These are phyloP conservation scores for Kokia cookei DNA, from an alignment of 441 rosid genomes.

Conservation along the genomic window DNA sequence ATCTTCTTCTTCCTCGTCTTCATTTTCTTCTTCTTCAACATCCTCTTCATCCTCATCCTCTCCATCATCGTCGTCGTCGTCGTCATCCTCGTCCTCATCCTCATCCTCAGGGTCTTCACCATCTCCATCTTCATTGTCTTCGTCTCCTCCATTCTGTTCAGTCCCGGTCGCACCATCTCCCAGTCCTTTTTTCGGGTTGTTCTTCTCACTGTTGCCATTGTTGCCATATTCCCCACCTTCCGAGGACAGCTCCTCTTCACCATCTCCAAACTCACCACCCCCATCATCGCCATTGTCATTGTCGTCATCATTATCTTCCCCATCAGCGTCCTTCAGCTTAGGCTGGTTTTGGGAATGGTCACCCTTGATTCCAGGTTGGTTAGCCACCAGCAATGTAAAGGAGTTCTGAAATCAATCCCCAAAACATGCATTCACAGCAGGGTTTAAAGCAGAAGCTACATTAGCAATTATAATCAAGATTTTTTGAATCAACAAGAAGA, in stretches of 20 bases:
- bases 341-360: slow-evolving; percentile 16
- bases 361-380: slow-evolving; percentile 22
- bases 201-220: slow-evolving; percentile 10
- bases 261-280: slow-evolving; percentile 38
- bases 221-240: slow-evolving; percentile 32
- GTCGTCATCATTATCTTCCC: slow-evolving; percentile 23
- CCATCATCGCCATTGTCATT: slow-evolving; percentile 30
- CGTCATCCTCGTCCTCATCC: slow-evolving; percentile 17
- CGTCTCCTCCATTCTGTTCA: slow-evolving; percentile 40
- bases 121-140: neutral
- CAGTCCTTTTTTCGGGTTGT: slow-evolving; percentile 31
- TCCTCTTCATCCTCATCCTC: slow-evolving; percentile 25
- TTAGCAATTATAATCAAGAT: neutral
- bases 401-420: slow-evolving; percentile 20
- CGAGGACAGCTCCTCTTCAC: slow-evolving; percentile 49
- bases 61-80: slow-evolving; percentile 24
- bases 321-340: slow-evolving; percentile 50
- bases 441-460: neutral
- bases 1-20: slow-evolving; percentile 50
- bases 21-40: slow-evolving; percentile 44
- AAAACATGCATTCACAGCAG: neutral
- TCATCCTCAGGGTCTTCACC: slow-evolving; percentile 26
- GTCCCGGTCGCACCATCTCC: slow-evolving; percentile 32
- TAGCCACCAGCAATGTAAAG: slow-evolving; percentile 6
- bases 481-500: neutral